Evolutionary conservation across 805 yeast species (phyloP).

Genomic region (Monosporozyma aquatica): DNA sequence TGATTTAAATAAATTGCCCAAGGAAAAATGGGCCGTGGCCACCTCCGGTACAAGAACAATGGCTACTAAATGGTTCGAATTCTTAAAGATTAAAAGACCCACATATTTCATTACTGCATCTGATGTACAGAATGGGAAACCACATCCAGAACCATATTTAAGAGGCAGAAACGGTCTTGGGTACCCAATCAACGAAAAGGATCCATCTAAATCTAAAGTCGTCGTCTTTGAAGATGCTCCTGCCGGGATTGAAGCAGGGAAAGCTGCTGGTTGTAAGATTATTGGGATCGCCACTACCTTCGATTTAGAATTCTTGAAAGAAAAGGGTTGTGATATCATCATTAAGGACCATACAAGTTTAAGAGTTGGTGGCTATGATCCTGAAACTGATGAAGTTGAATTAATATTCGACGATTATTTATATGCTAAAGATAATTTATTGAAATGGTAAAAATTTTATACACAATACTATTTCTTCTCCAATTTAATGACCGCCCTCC

Average conservation of each 20-base stretch:
- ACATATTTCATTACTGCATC: constrained; percentile 75
- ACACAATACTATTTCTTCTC: too few relatives aligned
- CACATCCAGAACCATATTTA: constrained; percentile 76
- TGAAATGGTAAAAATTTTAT: too few relatives aligned
- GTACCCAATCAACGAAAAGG: constrained; percentile 29
- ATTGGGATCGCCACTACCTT: constrained; percentile 80
- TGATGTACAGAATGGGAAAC: constrained; percentile 71
- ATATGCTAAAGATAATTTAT: constrained; percentile 31
- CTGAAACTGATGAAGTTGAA: constrained; percentile 33
- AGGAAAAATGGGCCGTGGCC: constrained; percentile 74
- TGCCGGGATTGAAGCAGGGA: constrained; percentile 78
- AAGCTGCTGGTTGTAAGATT: constrained; percentile 72
- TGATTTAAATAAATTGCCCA: constrained; percentile 42
- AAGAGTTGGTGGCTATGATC: constrained; percentile 45
- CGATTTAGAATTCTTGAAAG: constrained; percentile 56
- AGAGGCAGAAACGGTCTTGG: constrained; percentile 39
- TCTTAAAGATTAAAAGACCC: constrained; percentile 54
- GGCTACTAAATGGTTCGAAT: constrained; percentile 72
- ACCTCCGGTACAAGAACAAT: constrained; percentile 73
- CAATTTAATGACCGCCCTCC: too few relatives aligned
- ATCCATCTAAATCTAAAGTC: constrained; percentile 33
- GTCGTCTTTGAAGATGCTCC: constrained; percentile 87
- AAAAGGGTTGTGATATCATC: constrained; percentile 74
- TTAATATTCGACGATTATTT: constrained; percentile 32
- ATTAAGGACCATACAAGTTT: constrained; percentile 62